These are phyloP conservation scores for Xylariales sp. DNA, from an alignment of 2,329 filamentous ascomycete species.

Conservation along the genomic window DNA sequence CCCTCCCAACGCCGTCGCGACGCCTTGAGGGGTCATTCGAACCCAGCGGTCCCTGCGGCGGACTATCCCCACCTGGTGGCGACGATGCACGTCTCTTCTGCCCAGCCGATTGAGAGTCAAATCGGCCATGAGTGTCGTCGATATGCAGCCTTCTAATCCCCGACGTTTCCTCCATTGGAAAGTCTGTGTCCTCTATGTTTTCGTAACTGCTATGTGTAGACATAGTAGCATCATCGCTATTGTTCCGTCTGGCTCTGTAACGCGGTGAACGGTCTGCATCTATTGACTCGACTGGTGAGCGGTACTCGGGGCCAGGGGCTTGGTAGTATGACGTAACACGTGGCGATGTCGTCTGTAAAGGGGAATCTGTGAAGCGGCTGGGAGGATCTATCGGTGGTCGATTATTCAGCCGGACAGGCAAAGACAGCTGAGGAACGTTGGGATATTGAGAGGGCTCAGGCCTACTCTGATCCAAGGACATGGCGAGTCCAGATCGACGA, in stretches of 20 bases:
- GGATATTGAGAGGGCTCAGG: conserved; percentile 52
- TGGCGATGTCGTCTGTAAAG: conserved; percentile 62
- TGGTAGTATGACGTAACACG: conserved; percentile 58
- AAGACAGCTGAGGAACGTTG: conserved; percentile 57
- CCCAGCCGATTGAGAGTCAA: conserved; percentile 56
- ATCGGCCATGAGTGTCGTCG: conserved; percentile 55
- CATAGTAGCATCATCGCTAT: conserved; percentile 63
- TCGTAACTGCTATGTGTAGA: conserved; percentile 60
- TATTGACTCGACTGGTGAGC: conserved; percentile 57
- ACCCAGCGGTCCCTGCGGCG: conserved; percentile 53
- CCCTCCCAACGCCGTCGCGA: conserved; percentile 61
- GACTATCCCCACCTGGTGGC: conserved; percentile 61
- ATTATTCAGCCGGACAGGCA: conserved; percentile 58
- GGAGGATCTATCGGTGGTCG: conserved; percentile 59
- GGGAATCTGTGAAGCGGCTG: conserved; percentile 58
- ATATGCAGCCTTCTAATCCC: conserved; percentile 58
- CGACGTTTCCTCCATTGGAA: conserved; percentile 59
- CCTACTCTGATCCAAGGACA: conserved; percentile 55
- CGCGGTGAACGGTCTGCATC: conserved; percentile 63
- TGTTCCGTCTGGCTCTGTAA: conserved; percentile 59
- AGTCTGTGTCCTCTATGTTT: conserved; percentile 61
- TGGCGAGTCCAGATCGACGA: conserved; percentile 57
- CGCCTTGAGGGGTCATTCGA: conserved; percentile 61
- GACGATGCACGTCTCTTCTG: conserved; percentile 69
- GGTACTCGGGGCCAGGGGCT: conserved; percentile 53